Base-by-base conservation (phyloP, 176 grass and related monocot genomes). In the Thalia dealbata region DNA sequence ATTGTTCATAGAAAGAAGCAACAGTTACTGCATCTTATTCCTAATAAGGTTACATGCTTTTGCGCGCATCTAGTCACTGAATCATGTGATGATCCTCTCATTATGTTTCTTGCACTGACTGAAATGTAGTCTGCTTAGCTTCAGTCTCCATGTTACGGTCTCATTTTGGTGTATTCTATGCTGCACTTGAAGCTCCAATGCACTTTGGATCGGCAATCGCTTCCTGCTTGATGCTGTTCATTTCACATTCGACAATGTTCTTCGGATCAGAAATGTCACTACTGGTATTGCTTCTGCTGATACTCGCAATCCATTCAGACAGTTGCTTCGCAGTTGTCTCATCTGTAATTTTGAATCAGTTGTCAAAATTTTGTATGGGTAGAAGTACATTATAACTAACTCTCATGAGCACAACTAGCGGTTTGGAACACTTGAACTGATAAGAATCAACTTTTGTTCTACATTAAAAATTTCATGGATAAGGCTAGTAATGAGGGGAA, bases 171-270 rank as follows among this genome's bases (percentile, higher is more conserved):
- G 18, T 6, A 6, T 6, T n/a, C 54, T 58, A 58, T 7, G 54
- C 54, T 58, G 54, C 54, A 58, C 54, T 52, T 28, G 69, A 26
- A 29, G 45, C 45, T 51, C 52, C 69, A 14, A 71, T 71, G 35
- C 69, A 48, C 14, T 28, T 60, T 56, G 51, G 21, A 41, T 24
- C 32, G 13, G 10, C 19, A 7, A 41, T 42, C 0, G 52, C 30
- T 41, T 35, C 70, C 9, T 15, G 30, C 55, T 61, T 43, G 65
- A 45, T 68, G 66, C 38, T 56, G 24, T 23, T 65, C 62, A 35
- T 41, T n/a, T 58, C 51, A 14, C 24, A n/a, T 38, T 74, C 54
- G 14, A 19, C 13, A n/a, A n/a, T n/a, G 22, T 22, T 74, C 30
- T 19, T n/a, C 1, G 28, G 16, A 14, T 21, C 30, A 25, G 72